Conservation (phyloP, 805 yeast species). For the Wickerhamiella qilinensis region DNA sequence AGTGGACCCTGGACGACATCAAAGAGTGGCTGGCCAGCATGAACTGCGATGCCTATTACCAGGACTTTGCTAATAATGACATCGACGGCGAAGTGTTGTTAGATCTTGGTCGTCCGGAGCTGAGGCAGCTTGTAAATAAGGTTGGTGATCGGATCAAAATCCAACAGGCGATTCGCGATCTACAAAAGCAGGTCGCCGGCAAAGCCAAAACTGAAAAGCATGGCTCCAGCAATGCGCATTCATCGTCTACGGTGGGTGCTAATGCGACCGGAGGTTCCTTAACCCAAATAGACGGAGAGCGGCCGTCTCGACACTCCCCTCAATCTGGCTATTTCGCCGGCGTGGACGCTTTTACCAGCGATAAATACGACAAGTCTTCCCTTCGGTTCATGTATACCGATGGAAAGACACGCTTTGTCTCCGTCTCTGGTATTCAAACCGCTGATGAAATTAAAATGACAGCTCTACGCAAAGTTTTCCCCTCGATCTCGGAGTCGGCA, state of each 20-base stretch:
- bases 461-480: constrained; percentile 4
- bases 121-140: constrained; percentile 56
- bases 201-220: neutral
- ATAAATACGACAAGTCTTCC: neutral
- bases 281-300: neutral
- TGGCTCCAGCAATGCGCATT: too few relatives aligned
- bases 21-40: constrained; percentile 21
- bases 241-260: neutral
- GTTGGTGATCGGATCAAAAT: constrained; percentile 71
- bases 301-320: neutral
- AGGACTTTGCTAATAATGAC: constrained; percentile 28
- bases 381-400: constrained; percentile 5
- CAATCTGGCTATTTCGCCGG: constrained; percentile 1
- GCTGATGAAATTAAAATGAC: constrained; percentile 10
- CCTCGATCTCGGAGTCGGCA: constrained; percentile 9
- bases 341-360: neutral
- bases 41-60: constrained; percentile 17
- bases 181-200: neutral
- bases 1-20: constrained; percentile 18
- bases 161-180: constrained; percentile 13
- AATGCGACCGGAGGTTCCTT: neutral
- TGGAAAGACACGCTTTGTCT: constrained; percentile 5
- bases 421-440: constrained; percentile 1
- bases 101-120: constrained; percentile 44
- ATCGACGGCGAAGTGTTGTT: constrained; percentile 40